Conservation (phyloP, 805 yeast species). For the Hanseniaspora taiwanica region DNA sequence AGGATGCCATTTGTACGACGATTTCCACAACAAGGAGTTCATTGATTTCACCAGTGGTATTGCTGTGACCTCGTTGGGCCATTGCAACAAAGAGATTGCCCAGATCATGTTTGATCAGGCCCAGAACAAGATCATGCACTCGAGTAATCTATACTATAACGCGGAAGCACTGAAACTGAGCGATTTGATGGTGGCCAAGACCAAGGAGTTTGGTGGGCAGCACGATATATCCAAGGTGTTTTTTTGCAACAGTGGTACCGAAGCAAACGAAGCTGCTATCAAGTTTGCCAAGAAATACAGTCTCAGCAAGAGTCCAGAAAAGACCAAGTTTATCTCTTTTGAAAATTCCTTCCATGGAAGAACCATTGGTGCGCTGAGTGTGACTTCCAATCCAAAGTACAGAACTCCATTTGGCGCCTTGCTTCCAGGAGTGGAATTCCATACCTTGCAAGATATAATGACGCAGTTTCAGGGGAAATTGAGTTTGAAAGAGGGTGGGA, state of each 20-base stretch:
- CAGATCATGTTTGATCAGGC: slow-evolving; percentile 64
- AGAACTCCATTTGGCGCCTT: slow-evolving; percentile 85
- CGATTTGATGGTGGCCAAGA: slow-evolving; percentile 52
- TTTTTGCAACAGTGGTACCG: slow-evolving; percentile 62
- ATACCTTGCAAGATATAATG: slow-evolving; percentile 25
- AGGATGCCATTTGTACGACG: slow-evolving; percentile 72
- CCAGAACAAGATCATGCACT: slow-evolving; percentile 49
- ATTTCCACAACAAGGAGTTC: slow-evolving; percentile 55
- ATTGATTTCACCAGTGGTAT: slow-evolving; percentile 93
- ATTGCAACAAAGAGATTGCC: slow-evolving; percentile 62
- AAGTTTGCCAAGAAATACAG: slow-evolving; percentile 78
- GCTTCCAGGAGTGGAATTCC: slow-evolving; percentile 65
- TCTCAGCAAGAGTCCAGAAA: slow-evolving; percentile 34
- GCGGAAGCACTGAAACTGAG: slow-evolving; percentile 73
- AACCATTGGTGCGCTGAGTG: slow-evolving; percentile 83
- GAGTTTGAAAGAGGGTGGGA: slow-evolving; percentile 18
- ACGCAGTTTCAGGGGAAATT: slow-evolving; percentile 14
- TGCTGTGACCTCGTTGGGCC: slow-evolving; percentile 94
- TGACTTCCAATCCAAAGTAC: slow-evolving; percentile 86
- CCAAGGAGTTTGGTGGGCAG: slow-evolving; percentile 69
- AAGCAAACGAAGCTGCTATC: slow-evolving; percentile 69
- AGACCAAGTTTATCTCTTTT: slow-evolving; percentile 75
- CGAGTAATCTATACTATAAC: slow-evolving; percentile 78
- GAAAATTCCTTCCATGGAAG: slow-evolving; percentile 90
- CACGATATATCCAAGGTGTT: slow-evolving; percentile 61